These are phyloP conservation scores for Aspergillus tanneri DNA, from an alignment of 2,329 filamentous ascomycete genomes.

Conservation along the genomic window DNA sequence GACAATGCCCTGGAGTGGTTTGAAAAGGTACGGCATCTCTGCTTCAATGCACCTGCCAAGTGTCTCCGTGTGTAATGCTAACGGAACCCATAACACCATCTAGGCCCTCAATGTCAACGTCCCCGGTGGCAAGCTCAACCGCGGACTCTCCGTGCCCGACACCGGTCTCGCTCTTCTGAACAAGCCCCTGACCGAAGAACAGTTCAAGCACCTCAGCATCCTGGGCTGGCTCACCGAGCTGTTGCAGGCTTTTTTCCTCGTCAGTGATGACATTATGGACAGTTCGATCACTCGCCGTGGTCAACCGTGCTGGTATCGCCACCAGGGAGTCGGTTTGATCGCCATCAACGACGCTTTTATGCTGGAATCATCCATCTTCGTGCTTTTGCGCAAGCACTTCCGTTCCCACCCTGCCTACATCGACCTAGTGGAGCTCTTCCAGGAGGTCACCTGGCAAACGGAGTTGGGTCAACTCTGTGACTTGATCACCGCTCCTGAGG, in stretches of 20 bases:
- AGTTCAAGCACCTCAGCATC: constrained; percentile 84
- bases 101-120: constrained; percentile 84
- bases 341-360: constrained; percentile 99
- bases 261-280: constrained; percentile 99
- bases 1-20: constrained; percentile 81
- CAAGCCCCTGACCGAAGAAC: constrained; percentile 68
- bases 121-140: constrained; percentile 95
- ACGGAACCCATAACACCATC: constrained; percentile 3
- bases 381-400: constrained; percentile 92
- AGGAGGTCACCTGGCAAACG: constrained; percentile 89
- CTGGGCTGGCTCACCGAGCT: constrained; percentile 98
- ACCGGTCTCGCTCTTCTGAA: constrained; percentile 77
- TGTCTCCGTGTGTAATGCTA: background rate
- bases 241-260: constrained; percentile 97
- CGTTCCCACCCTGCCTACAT: constrained; percentile 81
- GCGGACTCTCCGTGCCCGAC: constrained; percentile 96
- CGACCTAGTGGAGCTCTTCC: constrained; percentile 92
- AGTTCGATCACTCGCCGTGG: constrained; percentile 89
- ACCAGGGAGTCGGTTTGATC: constrained; percentile 85
- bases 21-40: constrained; percentile 68
- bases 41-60: too few species aligned
- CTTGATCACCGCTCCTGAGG: constrained; percentile 91
- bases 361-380: constrained; percentile 87
- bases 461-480: constrained; percentile 95
- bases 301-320: constrained; percentile 93